A percentile compares a stretch with the other conserved stretches of the same genome.
Conservation (phyloP, 768 basidiomycete genomes). For the Russula virescens region DNA sequence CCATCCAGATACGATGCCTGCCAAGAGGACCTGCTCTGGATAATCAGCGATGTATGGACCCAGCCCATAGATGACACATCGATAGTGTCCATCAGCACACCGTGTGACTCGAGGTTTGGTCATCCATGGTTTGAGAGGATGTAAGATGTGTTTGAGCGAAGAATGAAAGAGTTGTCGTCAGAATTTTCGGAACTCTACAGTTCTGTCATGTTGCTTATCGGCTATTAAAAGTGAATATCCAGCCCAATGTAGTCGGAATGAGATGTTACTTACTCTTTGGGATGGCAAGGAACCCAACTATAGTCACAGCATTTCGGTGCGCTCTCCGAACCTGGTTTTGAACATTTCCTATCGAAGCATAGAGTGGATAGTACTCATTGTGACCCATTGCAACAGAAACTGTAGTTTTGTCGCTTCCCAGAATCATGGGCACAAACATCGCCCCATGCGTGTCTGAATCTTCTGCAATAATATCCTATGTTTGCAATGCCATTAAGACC, state of each 20-base stretch:
- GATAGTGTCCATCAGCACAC: slow-evolving; percentile 32
- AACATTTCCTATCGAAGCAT: slow-evolving; percentile 27
- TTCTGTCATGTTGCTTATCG: slow-evolving; percentile 7
- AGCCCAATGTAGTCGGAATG: too few relatives aligned
- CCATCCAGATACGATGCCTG: slow-evolving; percentile 33
- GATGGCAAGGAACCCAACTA: slow-evolving; percentile 29
- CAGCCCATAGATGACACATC: slow-evolving; percentile 29
- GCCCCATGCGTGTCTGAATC: slow-evolving; percentile 12
- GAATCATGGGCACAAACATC: slow-evolving; percentile 23
- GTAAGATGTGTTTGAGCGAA: slow-evolving; percentile 27
- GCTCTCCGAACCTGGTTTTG: slow-evolving; percentile 25
- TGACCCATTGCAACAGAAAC: slow-evolving; percentile 28
- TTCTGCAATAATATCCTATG: neutral
- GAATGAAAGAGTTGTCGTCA: too few relatives aligned
- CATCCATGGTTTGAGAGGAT: slow-evolving; percentile 21
- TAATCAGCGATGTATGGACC: slow-evolving; percentile 37
- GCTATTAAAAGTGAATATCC: too few relatives aligned
- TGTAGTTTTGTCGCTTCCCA: slow-evolving; percentile 30
- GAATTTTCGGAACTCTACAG: slow-evolving; percentile 21
- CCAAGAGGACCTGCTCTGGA: slow-evolving; percentile 18
- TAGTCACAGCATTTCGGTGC: slow-evolving; percentile 28
- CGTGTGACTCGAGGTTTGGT: neutral
- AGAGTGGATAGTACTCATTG: slow-evolving; percentile 27
- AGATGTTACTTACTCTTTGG: slow-evolving; percentile 27
- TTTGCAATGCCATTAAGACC: too few relatives aligned